Evolutionary conservation across 371 early-diverging fungal genomes (phyloP).

Genomic region (Quaeritorhiza haematococci): DNA sequence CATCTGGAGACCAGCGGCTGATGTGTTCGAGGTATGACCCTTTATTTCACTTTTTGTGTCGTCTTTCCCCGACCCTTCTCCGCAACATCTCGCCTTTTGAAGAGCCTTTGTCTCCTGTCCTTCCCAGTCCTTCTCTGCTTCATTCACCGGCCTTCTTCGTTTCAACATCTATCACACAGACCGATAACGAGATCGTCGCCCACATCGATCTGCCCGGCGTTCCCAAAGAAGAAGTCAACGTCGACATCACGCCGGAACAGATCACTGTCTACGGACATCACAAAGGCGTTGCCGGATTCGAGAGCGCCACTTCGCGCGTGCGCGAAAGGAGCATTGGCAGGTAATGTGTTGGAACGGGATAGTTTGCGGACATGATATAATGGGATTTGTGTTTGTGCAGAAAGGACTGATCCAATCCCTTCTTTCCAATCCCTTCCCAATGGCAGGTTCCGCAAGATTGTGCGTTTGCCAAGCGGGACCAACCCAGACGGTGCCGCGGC

Average conservation of each 20-base stretch:
- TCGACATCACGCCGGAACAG: slow-evolving; percentile 8
- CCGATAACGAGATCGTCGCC: slow-evolving; percentile 10
- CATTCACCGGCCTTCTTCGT: too few species aligned
- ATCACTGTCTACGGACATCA: slow-evolving; percentile 3
- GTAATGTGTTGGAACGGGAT: neutral
- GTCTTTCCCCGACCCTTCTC: too few species aligned
- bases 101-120: too few species aligned
- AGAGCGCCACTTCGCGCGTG: slow-evolving; percentile 16
- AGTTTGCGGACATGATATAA: too few species aligned
- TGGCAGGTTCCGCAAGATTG: slow-evolving; percentile 8
- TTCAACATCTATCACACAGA: slow-evolving; percentile 4
- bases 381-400: too few species aligned
- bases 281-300: slow-evolving; percentile 8
- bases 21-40: slow-evolving; percentile 7
- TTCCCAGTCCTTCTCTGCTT: too few species aligned
- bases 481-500: slow-evolving; percentile 2
- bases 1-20: slow-evolving; percentile 5
- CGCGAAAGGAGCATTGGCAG: slow-evolving; percentile 15
- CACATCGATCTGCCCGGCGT: slow-evolving; percentile 20
- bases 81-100: too few species aligned
- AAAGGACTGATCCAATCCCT: too few species aligned
- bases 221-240: slow-evolving; percentile 14
- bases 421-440: neutral
- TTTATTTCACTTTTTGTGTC: too few species aligned
- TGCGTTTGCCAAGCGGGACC: slow-evolving; percentile 2